A percentile compares a stretch with the other conserved stretches of the same genome.
Conservation (phyloP, 2,329 filamentous ascomycete genomes). For the Venturia aucupariae region DNA sequence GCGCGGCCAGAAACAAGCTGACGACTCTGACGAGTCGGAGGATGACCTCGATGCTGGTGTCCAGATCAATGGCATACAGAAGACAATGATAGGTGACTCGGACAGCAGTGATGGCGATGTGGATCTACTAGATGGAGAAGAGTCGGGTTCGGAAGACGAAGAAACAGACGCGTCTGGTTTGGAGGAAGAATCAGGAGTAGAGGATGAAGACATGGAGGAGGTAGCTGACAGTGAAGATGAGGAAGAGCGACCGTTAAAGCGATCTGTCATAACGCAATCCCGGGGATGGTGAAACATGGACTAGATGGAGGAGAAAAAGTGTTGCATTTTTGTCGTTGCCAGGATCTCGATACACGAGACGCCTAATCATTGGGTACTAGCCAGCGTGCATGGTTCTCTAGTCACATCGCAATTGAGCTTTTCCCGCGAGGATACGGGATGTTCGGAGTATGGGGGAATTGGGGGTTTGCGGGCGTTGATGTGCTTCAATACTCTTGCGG, state of each 20-base stretch:
- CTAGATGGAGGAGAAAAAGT: not conserved
- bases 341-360: not conserved
- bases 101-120: conserved; percentile 39
- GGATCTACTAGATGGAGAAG: conserved; percentile 34
- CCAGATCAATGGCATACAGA: conserved; percentile 40
- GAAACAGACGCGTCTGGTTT: conserved; percentile 2
- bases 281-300: not conserved
- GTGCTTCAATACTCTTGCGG: not conserved
- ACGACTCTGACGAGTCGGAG: conserved; percentile 43
- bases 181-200: conserved; percentile 5
- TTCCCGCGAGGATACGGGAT: not conserved
- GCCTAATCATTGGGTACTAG: not conserved
- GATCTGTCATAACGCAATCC: not conserved
- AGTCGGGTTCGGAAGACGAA: conserved; percentile 32
- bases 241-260: not conserved
- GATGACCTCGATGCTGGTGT: conserved; percentile 21
- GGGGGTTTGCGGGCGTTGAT: not conserved
- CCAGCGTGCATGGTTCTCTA: not conserved
- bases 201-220: not conserved
- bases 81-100: conserved; percentile 31
- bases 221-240: conserved; percentile 6
- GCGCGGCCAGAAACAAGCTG: conserved; percentile 43
- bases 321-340: not conserved
- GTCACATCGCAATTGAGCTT: not conserved
- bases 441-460: not conserved